Conservation (phyloP, 148 eudicot genomes). For the Nyssa sinensis region DNA sequence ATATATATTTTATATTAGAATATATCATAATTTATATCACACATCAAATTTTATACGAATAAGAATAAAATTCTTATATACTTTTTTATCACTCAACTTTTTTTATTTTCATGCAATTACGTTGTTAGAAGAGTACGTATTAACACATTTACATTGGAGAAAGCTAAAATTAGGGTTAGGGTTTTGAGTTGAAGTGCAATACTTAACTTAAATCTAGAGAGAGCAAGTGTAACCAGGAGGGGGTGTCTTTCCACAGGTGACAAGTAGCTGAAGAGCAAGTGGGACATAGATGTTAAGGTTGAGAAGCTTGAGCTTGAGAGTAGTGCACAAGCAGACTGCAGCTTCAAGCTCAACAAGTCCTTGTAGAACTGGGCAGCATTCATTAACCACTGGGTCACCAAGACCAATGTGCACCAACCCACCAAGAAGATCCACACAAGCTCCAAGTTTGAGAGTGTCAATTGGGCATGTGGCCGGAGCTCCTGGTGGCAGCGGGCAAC, state of each 20-base stretch:
- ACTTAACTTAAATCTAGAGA: slow-evolving; percentile 35
- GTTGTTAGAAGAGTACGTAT: too few relatives aligned
- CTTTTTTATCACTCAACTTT: too few relatives aligned
- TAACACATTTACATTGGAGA: too few relatives aligned
- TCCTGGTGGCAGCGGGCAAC: slow-evolving; percentile 33
- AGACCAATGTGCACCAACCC: slow-evolving; percentile 80
- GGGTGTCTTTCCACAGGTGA: slow-evolving; percentile 88
- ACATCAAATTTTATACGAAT: too few relatives aligned
- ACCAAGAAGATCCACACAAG: slow-evolving; percentile 84
- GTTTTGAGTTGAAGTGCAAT: slow-evolving; percentile 1
- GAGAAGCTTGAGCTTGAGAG: slow-evolving; percentile 72
- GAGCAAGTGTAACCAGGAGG: slow-evolving; percentile 93
- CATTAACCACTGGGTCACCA: slow-evolving; percentile 59
- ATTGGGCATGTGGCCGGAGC: slow-evolving; percentile 64
- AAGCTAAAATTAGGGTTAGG: too few relatives aligned
- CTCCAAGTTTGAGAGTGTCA: slow-evolving; percentile 71
- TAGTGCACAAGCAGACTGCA: slow-evolving; percentile 80
- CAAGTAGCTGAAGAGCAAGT: slow-evolving; percentile 78
- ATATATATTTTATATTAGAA: too few relatives aligned
- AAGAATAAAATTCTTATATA: too few relatives aligned
- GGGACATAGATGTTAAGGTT: slow-evolving; percentile 70
- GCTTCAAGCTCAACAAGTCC: slow-evolving; percentile 83
- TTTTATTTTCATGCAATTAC: too few relatives aligned
- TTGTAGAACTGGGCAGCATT: slow-evolving; percentile 70
- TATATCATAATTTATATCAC: too few relatives aligned